Evolutionary conservation across 2,329 filamentous ascomycete genomes (phyloP).

Genomic region (Fusarium coicis): DNA sequence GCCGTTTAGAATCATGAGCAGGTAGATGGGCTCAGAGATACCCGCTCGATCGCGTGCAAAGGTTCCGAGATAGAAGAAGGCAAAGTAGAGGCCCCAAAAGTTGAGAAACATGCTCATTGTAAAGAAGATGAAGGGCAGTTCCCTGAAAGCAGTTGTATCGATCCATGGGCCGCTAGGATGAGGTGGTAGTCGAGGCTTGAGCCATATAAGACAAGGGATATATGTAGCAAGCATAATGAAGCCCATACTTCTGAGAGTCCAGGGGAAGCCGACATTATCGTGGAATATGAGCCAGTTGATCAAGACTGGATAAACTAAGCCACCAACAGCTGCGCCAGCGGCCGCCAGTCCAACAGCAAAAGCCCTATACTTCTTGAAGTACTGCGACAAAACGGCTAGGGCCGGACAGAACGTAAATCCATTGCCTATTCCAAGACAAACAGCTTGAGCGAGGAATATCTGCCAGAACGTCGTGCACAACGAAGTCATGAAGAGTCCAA

Average conservation of each 20-base stretch:
- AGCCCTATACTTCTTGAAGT: slow-evolving; percentile 65
- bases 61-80: slow-evolving; percentile 61
- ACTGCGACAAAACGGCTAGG: slow-evolving; percentile 70
- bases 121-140: slow-evolving; percentile 52
- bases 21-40: slow-evolving; percentile 35
- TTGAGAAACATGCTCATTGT: slow-evolving; percentile 48
- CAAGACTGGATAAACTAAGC: slow-evolving; percentile 63
- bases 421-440: slow-evolving; percentile 61
- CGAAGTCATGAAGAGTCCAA: slow-evolving; percentile 59
- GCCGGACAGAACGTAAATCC: slow-evolving; percentile 68
- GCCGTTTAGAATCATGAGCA: slow-evolving; percentile 61
- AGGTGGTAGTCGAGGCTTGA: slow-evolving; percentile 54
- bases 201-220: slow-evolving; percentile 50
- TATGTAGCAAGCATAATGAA: slow-evolving; percentile 58
- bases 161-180: slow-evolving; percentile 54
- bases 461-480: slow-evolving; percentile 59
- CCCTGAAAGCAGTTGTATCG: slow-evolving; percentile 56
- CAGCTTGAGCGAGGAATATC: slow-evolving; percentile 60
- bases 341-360: slow-evolving; percentile 70
- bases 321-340: slow-evolving; percentile 65
- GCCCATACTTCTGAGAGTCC: slow-evolving; percentile 62
- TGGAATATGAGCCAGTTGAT: slow-evolving; percentile 57
- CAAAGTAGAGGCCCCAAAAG: slow-evolving; percentile 53
- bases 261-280: slow-evolving; percentile 61
- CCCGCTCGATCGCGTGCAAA: slow-evolving; percentile 54